Conservation (phyloP, 768 basidiomycete species). For the Imleria badia region DNA sequence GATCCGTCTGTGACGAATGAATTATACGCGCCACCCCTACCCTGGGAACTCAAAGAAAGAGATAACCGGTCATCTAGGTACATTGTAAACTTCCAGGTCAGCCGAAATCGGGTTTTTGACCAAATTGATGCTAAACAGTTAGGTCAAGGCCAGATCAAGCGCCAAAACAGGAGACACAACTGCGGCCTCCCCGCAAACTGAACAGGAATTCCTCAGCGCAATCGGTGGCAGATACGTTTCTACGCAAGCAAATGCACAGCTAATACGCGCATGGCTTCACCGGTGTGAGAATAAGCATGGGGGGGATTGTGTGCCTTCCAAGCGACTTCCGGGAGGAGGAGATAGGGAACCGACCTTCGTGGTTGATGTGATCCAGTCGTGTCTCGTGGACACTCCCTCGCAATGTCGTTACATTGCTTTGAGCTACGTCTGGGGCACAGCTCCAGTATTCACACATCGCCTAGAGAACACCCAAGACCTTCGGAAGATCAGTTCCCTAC, state of each 20-base stretch:
- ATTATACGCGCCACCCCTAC: too few relatives aligned
- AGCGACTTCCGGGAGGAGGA: background rate
- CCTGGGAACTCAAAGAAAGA: too few relatives aligned
- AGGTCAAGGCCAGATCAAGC: too few relatives aligned
- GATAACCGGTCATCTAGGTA: too few relatives aligned
- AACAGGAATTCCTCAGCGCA: background rate
- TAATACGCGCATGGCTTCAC: conserved; percentile 17
- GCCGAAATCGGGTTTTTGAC: too few relatives aligned
- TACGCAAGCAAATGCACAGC: background rate
- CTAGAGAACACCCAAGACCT: conserved; percentile 1
- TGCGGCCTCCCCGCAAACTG: background rate
- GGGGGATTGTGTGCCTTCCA: conserved; percentile 1
- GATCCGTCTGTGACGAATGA: too few relatives aligned
- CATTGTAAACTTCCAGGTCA: too few relatives aligned
- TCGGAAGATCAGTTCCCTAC: background rate
- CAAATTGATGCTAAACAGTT: too few relatives aligned
- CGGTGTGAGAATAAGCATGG: conserved; percentile 14
- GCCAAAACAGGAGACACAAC: too few relatives aligned
- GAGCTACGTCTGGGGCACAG: conserved; percentile 24
- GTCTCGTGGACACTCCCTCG: conserved; percentile 17
- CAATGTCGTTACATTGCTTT: conserved; percentile 25
- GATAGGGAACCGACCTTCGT: conserved; percentile 7
- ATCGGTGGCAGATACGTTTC: conserved; percentile 12
- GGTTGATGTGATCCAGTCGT: conserved; percentile 15
- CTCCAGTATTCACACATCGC: conserved; percentile 11